These are phyloP conservation scores for Veloboletus limbatus DNA, from an alignment of 1,284 basidiomycete species.

Conservation along the genomic window DNA sequence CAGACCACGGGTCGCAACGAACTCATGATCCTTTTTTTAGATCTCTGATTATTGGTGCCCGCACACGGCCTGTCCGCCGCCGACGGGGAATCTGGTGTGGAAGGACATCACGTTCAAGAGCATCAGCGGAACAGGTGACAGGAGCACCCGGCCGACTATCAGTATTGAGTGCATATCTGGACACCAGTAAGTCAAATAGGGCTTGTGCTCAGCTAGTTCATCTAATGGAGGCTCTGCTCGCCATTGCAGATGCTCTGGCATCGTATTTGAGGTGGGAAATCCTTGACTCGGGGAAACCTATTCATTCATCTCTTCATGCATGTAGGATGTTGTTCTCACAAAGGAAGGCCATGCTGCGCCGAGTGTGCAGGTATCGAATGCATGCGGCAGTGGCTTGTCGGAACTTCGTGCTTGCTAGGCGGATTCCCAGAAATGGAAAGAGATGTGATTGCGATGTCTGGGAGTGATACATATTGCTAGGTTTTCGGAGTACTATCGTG, in stretches of 20 bases:
- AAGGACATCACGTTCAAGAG: slow-evolving; percentile 7
- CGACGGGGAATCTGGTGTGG: slow-evolving; percentile 12
- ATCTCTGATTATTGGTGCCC: slow-evolving; percentile 11
- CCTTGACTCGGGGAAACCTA: neutral
- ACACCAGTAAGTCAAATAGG: neutral
- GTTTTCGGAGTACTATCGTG: slow-evolving; percentile 1
- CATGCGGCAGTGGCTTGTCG: slow-evolving; percentile 1
- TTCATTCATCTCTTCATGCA: neutral
- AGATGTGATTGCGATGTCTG: neutral
- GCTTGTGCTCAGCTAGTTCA: neutral
- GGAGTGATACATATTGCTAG: neutral
- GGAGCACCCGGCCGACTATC: neutral
- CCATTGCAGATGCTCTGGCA: slow-evolving; percentile 1
- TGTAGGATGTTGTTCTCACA: slow-evolving; percentile 2
- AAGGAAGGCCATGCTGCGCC: neutral
- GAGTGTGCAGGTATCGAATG: slow-evolving; percentile 1
- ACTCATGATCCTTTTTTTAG: neutral
- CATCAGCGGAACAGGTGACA: slow-evolving; percentile 13
- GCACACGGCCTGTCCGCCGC: neutral
- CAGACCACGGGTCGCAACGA: neutral
- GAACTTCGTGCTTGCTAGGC: slow-evolving; percentile 1
- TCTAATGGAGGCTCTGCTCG: neutral
- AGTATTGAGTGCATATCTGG: neutral
- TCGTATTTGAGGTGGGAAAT: slow-evolving; percentile 11
- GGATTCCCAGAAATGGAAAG: neutral